Evolutionary conservation across 306 rosid genomes (phyloP), one percentile per base, ranked within the genome.

Genomic region (Prosopis cineraria): DNA sequence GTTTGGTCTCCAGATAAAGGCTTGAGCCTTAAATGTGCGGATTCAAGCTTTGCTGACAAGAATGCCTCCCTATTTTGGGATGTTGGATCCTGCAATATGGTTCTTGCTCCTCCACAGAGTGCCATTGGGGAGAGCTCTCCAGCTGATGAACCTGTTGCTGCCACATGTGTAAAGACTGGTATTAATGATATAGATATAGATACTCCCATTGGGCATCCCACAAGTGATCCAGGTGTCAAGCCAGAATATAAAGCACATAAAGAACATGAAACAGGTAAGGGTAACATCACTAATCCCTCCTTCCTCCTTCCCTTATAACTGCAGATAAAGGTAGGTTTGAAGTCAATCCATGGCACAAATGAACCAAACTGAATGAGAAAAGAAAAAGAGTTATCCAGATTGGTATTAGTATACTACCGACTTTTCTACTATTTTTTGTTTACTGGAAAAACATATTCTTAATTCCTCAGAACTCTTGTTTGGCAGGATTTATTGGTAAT

Each of bases 1-100:
- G 98, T 95, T 79, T 95, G 98, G 98, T 88, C 92, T 86, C 89
- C 91, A 74, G 89, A 85, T 71, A 77, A 85, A 82, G 98, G 98
- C 80, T 80, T 77, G 83, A 78, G 80, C 79, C 89, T 92, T 37
- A 86, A 86, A 69, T 83, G 91, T 78, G 84, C 89, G 44, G 85
- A 86, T 82, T 86, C 85, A 40, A 86, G 86, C 85, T 87, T 83
- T 52, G 41, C 85, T 6, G 59, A 84, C 47, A 74, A 84, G 56
- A 88, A 80, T 34, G 14, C 70, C 74, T 84, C 86, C 52, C 80
- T 65, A 36, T 83, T 82, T 31, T 72, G 80, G 53, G 78, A 55
- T 85, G 85, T 79, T 67, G 91, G 91, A 30, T 87, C 93, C 39
- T 91, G 90, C 66, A 88, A 70, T 58, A 81, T 85, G 80, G 88